A percentile compares a stretch with the other conserved stretches of the same genome.
Evolutionary conservation across 2,329 filamentous ascomycete species (phyloP).

Genomic region (Epichloe coenophiala): DNA sequence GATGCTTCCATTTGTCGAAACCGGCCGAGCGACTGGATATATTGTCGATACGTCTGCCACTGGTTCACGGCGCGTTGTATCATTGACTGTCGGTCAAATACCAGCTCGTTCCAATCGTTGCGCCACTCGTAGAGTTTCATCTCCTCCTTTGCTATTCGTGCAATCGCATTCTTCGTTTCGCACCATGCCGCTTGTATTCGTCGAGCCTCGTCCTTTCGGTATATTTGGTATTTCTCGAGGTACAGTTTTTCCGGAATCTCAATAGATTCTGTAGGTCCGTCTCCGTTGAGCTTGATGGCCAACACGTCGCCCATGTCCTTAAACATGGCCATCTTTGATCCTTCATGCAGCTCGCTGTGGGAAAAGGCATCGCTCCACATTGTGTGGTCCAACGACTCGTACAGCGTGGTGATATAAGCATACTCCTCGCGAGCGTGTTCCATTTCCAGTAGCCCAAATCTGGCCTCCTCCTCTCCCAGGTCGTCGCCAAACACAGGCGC

Average conservation of each 20-base stretch:
- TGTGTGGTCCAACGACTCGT: slow-evolving; percentile 34
- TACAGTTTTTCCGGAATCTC: slow-evolving; percentile 40
- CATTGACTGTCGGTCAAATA: slow-evolving; percentile 17
- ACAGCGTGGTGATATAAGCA: slow-evolving; percentile 26
- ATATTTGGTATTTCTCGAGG: slow-evolving; percentile 37
- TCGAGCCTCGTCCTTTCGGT: slow-evolving; percentile 30
- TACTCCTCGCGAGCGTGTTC: slow-evolving; percentile 24
- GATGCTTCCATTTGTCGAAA: slow-evolving; percentile 25
- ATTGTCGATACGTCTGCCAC: slow-evolving; percentile 20
- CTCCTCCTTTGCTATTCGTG: slow-evolving; percentile 13
- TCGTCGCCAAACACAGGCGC: slow-evolving; percentile 16
- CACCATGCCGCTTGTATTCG: slow-evolving; percentile 28
- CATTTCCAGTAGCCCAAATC: slow-evolving; percentile 30
- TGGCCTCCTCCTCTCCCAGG: slow-evolving; percentile 20
- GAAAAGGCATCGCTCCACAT: slow-evolving; percentile 32
- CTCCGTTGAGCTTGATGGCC: slow-evolving; percentile 30
- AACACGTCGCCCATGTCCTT: slow-evolving; percentile 36
- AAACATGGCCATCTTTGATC: slow-evolving; percentile 29
- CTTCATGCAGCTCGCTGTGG: slow-evolving; percentile 20
- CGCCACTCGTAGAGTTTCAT: slow-evolving; percentile 15
- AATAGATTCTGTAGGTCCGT: slow-evolving; percentile 28
- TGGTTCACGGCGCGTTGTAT: slow-evolving; percentile 18
- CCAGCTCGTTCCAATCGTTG: slow-evolving; percentile 14
- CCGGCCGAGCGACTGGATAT: slow-evolving; percentile 21
- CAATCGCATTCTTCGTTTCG: slow-evolving; percentile 17